Evolutionary conservation across 805 yeast species (phyloP).

Genomic region (Metahyphopichia silvanorum): DNA sequence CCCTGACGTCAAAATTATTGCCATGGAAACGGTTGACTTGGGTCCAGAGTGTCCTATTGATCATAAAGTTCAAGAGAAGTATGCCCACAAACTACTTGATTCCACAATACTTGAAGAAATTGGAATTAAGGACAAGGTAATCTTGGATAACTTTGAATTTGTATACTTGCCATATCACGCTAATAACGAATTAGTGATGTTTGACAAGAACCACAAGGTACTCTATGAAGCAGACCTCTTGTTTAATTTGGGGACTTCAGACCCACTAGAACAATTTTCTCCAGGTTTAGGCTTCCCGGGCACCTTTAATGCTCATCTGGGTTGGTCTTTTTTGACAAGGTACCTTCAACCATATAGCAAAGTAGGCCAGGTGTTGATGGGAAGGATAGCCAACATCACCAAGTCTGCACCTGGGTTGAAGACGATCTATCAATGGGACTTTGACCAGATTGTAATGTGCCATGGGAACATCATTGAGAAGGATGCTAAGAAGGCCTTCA

Average conservation of each 20-base stretch:
- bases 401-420: constrained; percentile 19
- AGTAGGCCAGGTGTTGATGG: constrained; percentile 30
- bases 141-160: constrained; percentile 47
- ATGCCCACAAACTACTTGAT: constrained; percentile 32
- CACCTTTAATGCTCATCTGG: constrained; percentile 40
- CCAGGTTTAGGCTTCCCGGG: constrained; percentile 44
- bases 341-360: constrained; percentile 38
- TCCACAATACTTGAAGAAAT: constrained; percentile 18
- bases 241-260: constrained; percentile 48
- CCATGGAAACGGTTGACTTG: constrained; percentile 40
- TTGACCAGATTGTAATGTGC: constrained; percentile 50
- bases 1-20: constrained; percentile 54
- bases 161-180: constrained; percentile 53
- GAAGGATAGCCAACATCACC: constrained; percentile 14
- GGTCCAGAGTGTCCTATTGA: constrained; percentile 38
- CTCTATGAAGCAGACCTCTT: constrained; percentile 59
- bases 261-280: constrained; percentile 39
- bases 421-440: constrained; percentile 38
- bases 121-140: constrained; percentile 35
- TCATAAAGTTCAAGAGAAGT: constrained; percentile 28
- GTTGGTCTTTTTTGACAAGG: constrained; percentile 39
- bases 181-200: constrained; percentile 59
- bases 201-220: constrained; percentile 44
- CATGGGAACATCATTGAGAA: constrained; percentile 58
- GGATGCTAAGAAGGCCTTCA: constrained; percentile 26